Evolutionary conservation across 257 asterid species (phyloP).

Genomic region (Petrea volubilis): DNA sequence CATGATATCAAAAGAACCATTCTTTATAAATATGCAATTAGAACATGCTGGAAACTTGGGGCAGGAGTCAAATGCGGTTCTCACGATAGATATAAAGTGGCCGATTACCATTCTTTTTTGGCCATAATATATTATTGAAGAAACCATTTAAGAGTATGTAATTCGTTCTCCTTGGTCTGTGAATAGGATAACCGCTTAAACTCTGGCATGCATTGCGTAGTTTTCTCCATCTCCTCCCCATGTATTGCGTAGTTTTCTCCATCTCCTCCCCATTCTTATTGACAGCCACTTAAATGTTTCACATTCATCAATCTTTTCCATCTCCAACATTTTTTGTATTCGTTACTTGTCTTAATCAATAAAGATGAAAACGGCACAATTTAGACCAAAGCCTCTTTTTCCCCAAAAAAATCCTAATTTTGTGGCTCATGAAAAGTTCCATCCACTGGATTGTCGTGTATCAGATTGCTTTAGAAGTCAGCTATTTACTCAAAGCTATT

Average conservation of each 20-base stretch:
- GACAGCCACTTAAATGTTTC: background rate
- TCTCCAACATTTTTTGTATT: background rate
- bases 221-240: no score
- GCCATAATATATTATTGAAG: no score
- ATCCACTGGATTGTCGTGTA: background rate
- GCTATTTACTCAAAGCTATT: background rate
- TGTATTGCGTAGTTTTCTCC: background rate
- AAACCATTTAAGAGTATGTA: no score
- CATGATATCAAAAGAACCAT: background rate
- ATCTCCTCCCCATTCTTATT: background rate
- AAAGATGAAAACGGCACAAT: background rate
- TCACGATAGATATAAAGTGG: background rate
- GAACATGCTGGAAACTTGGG: background rate
- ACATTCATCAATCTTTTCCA: background rate
- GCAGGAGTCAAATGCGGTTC: background rate
- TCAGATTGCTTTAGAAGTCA: background rate
- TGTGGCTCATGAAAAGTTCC: background rate
- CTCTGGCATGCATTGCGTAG: background rate
- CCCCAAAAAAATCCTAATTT: background rate
- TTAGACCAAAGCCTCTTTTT: background rate
- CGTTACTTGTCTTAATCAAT: background rate
- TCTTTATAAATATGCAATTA: background rate
- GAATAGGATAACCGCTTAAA: background rate
- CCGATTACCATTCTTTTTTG: background rate
- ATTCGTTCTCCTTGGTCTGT: background rate